Conservation (phyloP, 2,329 filamentous ascomycete genomes). For the Fusarium papillatum region DNA sequence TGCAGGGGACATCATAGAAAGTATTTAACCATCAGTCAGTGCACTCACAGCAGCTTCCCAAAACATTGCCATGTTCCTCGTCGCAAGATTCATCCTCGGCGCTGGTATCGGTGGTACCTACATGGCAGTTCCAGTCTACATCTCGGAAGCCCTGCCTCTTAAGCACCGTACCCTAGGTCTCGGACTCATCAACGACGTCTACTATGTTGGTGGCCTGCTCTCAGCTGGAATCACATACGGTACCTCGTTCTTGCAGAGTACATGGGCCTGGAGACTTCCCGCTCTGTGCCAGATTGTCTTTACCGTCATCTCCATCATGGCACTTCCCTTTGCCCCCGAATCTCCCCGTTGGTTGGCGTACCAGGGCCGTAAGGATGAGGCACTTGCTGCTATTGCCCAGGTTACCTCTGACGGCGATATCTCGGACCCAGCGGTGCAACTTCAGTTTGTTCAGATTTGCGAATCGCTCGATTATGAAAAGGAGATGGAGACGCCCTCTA, state of each 20-base stretch:
- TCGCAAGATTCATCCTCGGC: neutral
- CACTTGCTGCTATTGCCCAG: neutral
- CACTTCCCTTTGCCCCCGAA: neutral
- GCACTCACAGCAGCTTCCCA: neutral
- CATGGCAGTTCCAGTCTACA: neutral
- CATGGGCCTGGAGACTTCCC: neutral
- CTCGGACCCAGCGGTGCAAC: neutral
- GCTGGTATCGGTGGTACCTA: neutral
- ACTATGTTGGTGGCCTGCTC: neutral
- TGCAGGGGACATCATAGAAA: fast-evolving
- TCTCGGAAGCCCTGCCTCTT: neutral
- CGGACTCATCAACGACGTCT: neutral
- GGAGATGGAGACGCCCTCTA: neutral
- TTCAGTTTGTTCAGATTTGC: neutral
- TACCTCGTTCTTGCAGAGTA: neutral
- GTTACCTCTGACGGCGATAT: neutral
- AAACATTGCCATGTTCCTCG: neutral
- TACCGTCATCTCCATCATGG: neutral
- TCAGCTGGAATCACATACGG: neutral
- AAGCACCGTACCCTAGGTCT: neutral
- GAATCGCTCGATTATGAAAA: neutral
- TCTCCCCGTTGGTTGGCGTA: neutral
- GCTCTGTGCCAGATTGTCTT: neutral
- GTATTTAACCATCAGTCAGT: neutral
- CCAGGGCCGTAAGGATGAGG: neutral